Conservation (phyloP, 2,329 filamentous ascomycete genomes). For the Exophiala aquamarina region DNA sequence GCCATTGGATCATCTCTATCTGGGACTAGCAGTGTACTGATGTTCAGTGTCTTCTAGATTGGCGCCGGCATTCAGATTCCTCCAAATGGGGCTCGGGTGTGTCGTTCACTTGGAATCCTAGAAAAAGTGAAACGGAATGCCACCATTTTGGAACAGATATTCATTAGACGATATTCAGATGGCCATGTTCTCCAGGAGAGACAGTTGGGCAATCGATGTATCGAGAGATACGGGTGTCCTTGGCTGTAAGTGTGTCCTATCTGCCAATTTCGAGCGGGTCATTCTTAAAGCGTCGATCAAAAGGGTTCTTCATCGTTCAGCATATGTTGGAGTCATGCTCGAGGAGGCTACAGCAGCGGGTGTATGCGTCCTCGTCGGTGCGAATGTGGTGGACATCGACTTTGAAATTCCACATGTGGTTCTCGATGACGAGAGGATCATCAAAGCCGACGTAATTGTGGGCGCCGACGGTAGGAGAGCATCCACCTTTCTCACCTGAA, state of each 20-base stretch:
- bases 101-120: slow-evolving; percentile 20
- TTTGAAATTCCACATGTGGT: slow-evolving; percentile 1
- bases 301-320: slow-evolving; percentile 5
- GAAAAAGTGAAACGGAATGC: slow-evolving; percentile 16
- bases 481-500: not conserved
- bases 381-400: not conserved
- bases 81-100: slow-evolving; percentile 26
- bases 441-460: slow-evolving; percentile 41
- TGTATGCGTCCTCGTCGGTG: not conserved
- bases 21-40: too few species aligned
- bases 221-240: not conserved
- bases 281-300: not conserved
- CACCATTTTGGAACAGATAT: not conserved
- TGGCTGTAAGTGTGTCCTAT: slow-evolving; percentile 1
- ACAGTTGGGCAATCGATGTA: not conserved
- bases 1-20: not conserved
- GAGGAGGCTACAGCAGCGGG: not conserved
- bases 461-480: slow-evolving; percentile 43
- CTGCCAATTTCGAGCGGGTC: too few species aligned
- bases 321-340: not conserved
- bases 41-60: not conserved
- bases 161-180: slow-evolving; percentile 1
- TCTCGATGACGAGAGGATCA: not conserved
- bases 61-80: slow-evolving; percentile 32
- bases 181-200: not conserved